phyloP scores from a whole-genome alignment of 2,329 filamentous ascomycete genomes.

The Annulohypoxylon truncatum region DNA sequence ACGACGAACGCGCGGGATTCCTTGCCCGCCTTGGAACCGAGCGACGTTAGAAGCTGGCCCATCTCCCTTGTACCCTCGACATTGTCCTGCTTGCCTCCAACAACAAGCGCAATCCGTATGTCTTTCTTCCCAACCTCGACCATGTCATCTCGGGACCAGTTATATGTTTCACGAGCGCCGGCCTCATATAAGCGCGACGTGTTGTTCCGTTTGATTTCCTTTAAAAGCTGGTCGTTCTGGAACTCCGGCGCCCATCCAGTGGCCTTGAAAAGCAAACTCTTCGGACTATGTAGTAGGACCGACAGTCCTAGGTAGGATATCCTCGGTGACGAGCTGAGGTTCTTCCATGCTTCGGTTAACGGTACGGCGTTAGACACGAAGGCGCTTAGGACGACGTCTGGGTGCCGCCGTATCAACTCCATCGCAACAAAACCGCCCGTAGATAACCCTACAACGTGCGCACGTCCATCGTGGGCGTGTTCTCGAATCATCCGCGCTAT shows the following conservation, averaged over 20 bases:
- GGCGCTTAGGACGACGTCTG: constrained; percentile 51
- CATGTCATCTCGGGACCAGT: constrained; percentile 44
- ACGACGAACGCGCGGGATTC: constrained; percentile 50
- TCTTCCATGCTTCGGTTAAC: constrained; percentile 43
- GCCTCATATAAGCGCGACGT: constrained; percentile 42
- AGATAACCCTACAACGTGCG: constrained; percentile 57
- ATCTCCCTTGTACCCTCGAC: constrained; percentile 49
- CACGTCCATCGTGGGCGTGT: constrained; percentile 52
- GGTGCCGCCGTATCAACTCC: constrained; percentile 50
- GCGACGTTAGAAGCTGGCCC: constrained; percentile 42
- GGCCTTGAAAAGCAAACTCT: constrained; percentile 45
- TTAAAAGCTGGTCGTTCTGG: constrained; percentile 48
- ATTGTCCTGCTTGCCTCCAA: constrained; percentile 51
- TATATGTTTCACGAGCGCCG: constrained; percentile 37
- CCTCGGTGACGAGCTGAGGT: constrained; percentile 45
- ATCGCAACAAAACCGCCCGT: constrained; percentile 54
- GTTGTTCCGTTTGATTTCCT: constrained; percentile 51
- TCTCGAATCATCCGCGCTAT: constrained; percentile 53
- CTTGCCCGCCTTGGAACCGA: constrained; percentile 42
- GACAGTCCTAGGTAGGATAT: constrained; percentile 46
- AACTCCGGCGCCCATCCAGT: constrained; percentile 47
- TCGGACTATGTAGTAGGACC: constrained; percentile 46
- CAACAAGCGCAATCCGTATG: constrained; percentile 45
- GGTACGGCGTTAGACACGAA: constrained; percentile 53
- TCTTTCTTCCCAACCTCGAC: constrained; percentile 44